Base-by-base conservation (phyloP, 2,329 filamentous ascomycete species). In the Colletotrichum agaves region DNA sequence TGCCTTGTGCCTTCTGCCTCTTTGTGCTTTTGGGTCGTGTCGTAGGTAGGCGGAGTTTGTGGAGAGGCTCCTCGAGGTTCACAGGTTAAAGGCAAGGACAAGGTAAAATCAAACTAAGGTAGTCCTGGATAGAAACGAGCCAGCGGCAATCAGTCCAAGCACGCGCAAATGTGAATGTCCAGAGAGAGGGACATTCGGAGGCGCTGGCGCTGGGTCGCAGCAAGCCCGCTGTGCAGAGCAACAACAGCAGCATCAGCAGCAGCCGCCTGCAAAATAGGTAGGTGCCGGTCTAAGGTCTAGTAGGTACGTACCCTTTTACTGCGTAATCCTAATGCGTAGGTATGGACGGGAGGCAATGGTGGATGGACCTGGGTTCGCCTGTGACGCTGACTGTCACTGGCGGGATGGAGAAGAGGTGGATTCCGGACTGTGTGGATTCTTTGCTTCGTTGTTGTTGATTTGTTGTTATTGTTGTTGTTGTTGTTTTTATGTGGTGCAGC, bases 101-200 rank as follows among this genome's bases (percentile, higher is more conserved):
- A 27, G 23, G 23, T 27, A 27, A 27, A 27, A 27, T 27, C 23
- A 6, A 27, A 6, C 6, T 8, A n/a, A n/a, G n/a, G n/a, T n/a
- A 7, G 27, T 27, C 27, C 27, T 27, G 6, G 27, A 44, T 3
- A 17, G 8, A 44, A 19, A 44, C 15, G 6, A 44, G 41, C 41
- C 31, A 39, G 31, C 50, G 61, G 61, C 44, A 63, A 49, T 63
- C 53, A 49, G 46, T 43, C 44, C 52, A 63, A 59, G 61, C 59
- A 62, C 50, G 53, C 21, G 10, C 35, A 37, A 13, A 12, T 13
- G 10, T 11, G 35, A 37, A 5, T 11, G 35, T 13, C 35, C 35
- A 37, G 35, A 37, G 13, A 37, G 2, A 11, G 4, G 35, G 4
- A 7, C 13, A 37, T 0, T 37, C 35, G 35, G 35, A 37, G 35